Evolutionary conservation across 495 filamentous ascomycete genomes (phyloP).

Genomic region (Friedmanniomyces simplex): DNA sequence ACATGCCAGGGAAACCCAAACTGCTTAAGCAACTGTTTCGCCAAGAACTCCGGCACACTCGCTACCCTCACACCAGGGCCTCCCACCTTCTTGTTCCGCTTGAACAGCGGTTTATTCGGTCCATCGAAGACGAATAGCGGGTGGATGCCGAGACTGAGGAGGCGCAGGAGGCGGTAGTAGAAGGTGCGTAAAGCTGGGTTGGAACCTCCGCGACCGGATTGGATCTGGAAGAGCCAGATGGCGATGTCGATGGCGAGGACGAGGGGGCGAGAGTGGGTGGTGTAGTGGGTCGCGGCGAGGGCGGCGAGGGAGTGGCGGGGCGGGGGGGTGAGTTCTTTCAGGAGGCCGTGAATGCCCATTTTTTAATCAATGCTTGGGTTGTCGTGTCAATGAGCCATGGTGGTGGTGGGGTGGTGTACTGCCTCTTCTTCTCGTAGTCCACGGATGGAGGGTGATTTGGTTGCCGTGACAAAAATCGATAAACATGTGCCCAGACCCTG

Average conservation of each 20-base stretch:
- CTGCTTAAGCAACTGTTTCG: conserved; percentile 64
- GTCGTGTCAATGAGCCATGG: too few species aligned
- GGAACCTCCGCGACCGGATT: conserved; percentile 72
- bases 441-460: too few species aligned
- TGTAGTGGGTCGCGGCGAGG: conserved; percentile 64
- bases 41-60: conserved; percentile 38
- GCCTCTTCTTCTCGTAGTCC: too few species aligned
- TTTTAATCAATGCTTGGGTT: too few species aligned
- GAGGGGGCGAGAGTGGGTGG: conserved; percentile 58
- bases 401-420: too few species aligned
- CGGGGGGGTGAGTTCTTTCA: conserved; percentile 75
- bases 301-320: conserved; percentile 74
- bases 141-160: conserved; percentile 68
- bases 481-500: not conserved
- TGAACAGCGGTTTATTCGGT: conserved; percentile 78
- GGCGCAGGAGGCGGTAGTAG: conserved; percentile 80
- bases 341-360: conserved; percentile 53
- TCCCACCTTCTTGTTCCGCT: conserved; percentile 56
- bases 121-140: conserved; percentile 97
- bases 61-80: conserved; percentile 36
- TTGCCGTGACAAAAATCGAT: not conserved
- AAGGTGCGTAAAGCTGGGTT: conserved; percentile 92
- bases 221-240: conserved; percentile 95
- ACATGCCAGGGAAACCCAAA: conserved; percentile 80
- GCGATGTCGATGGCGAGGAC: conserved; percentile 89